Base-by-base conservation (phyloP, 148 eudicot species). In the Nyssa sinensis region DNA sequence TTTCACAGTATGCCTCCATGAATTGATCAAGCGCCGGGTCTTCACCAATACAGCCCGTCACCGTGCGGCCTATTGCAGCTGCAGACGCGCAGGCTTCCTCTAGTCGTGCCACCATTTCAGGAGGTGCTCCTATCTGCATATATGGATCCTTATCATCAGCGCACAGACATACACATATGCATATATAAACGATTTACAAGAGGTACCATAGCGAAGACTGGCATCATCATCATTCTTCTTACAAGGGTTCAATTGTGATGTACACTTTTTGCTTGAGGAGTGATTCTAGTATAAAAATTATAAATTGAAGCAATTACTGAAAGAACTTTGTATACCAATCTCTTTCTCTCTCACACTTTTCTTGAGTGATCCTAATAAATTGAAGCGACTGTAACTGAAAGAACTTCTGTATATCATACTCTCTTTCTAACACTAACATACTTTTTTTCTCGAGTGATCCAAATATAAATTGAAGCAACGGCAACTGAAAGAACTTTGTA, bases 1-100 rank as follows among this genome's bases (percentile, higher is more conserved):
- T 94, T 78, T 95, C 98, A 81, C 96, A 89, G 72, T 95, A 95
- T 0, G 97, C 98, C 69, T 95, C 98, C 98, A 95, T 95, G 73
- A 95, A 95, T 63, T 95, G 98, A 85, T 95, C 99, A 69, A 95
- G 84, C 19, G 82, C 86, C 49, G 99, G 98, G 87, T 93, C 99
- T 82, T 93, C 91, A 0, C 97, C 99, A 7, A 89, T n/a, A 51
- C 71, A 77, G 57, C 88, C 81, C 8, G 37, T 39, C 21, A 8
- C 75, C 1, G 64, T 72, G 0, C 84, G 64, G 5, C 79, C 67
- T 24, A 35, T 39, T 28, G 81, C 82, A 57, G 76, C 79, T 4
- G 85, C 80, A 27, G 88, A 77, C 2, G 81, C 85, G 58, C 87
- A 87, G 7, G 88, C 93, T 47, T 92, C 98, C 79, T 94, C 99